Evolutionary conservation across 768 basidiomycete species (phyloP), one percentile per base, ranked within the genome.

Genomic region (Kwoniella dejecticola): DNA sequence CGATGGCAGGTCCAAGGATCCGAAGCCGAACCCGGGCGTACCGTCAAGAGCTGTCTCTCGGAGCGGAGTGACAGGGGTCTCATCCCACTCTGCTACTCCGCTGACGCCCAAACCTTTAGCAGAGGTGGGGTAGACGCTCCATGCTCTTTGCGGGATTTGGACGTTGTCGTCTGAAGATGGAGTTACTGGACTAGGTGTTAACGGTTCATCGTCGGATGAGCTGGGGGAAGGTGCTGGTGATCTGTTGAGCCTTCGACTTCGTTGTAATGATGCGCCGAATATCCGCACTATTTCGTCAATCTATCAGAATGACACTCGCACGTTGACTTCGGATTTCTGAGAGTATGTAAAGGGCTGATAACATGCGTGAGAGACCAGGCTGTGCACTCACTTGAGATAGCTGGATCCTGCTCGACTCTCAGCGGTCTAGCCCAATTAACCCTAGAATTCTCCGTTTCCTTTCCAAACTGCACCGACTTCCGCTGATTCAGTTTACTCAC

Each of bases 351-450:
- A 44, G 11, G 42, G 10, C 21, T 12, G 21, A 44, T 11, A 44
- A 10, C 11, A 44, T 44, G 17, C n/a, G 17, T 38, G 36, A 8
- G 36, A 38, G 17, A 8, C 36, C 8, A 38, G 17, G 17, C 17
- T 38, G 36, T 8, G 36, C 11, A 53, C 50, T 61, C 52, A 61
- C 52, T 61, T 2, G 50, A 45, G 0, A 49, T 30, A 40, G 30
- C 29, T 21, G 52, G 38, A 21, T 56, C 52, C 17, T 47, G 27
- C 8, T 55, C 57, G 11, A 57, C 57, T 41, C 61, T 55, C 17
- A 67, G 38, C 6, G 66, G 66, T 60, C 66, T 49, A 44, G 66
- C 66, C 66, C 66, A 67, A 44, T 67, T 67, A 31, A 63, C 62
- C 5, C 33, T 33, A 8, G 52, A 54, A 26, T 42, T 21, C 19